Evolutionary conservation across 2,329 filamentous ascomycete species (phyloP).

Genomic region (Geosmithia morbida): DNA sequence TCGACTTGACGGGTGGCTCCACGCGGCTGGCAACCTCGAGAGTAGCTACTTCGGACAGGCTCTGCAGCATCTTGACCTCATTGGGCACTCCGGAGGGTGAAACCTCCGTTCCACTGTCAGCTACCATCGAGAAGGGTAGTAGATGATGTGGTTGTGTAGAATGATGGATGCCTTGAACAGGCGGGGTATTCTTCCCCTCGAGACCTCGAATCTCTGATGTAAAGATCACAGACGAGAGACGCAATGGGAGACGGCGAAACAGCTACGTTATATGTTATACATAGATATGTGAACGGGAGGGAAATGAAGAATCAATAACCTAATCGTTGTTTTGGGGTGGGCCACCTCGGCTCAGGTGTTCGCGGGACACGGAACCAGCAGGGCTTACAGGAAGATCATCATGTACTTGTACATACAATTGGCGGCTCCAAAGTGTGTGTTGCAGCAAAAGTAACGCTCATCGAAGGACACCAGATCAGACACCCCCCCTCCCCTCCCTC

Average conservation of each 20-base stretch:
- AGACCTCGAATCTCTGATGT: too few species aligned
- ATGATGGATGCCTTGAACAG: background rate
- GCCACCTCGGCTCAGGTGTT: background rate
- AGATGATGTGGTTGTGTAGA: background rate
- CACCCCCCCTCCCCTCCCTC: too few species aligned
- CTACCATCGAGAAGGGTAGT: background rate
- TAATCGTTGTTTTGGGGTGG: too few species aligned
- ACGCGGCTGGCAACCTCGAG: slow-evolving; percentile 4
- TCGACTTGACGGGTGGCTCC: slow-evolving; percentile 5
- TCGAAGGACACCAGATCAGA: background rate
- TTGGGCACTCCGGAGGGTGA: background rate
- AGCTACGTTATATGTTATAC: background rate
- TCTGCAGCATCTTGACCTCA: background rate
- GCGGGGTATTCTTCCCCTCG: too few species aligned
- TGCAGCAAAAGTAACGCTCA: too few species aligned
- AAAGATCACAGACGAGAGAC: too few species aligned
- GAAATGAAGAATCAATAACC: background rate
- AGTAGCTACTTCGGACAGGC: background rate
- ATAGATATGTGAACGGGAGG: background rate
- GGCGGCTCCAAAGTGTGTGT: too few species aligned
- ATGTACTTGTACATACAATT: background rate
- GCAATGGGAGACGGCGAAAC: background rate
- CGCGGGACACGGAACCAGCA: background rate
- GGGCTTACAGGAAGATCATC: background rate
- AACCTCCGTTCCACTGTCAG: background rate